Evolutionary conservation across 202 grass and related monocot species (phyloP).

Genomic region (Saccharum hybrid): DNA sequence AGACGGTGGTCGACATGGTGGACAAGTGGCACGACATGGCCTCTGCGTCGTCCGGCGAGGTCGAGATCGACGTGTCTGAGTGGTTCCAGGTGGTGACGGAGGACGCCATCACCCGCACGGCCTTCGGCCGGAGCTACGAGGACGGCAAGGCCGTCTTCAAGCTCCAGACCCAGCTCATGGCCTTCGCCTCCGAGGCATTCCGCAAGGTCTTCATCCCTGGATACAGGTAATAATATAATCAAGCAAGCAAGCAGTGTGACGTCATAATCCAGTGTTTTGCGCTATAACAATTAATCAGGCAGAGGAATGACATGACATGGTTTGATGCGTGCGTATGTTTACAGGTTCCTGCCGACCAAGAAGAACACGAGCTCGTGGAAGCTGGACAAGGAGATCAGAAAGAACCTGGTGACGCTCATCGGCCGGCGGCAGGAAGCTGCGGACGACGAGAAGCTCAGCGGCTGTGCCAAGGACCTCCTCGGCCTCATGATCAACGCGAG

Average conservation of each 20-base stretch:
- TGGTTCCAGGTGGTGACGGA: constrained; percentile 97
- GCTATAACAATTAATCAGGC: background rate
- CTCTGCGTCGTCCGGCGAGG: constrained; percentile 55
- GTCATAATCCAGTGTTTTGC: background rate
- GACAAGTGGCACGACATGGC: constrained; percentile 71
- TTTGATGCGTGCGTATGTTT: background rate
- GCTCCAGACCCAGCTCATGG: constrained; percentile 93
- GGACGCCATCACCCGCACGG: constrained; percentile 92
- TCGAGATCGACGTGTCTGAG: constrained; percentile 97
- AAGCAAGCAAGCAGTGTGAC: background rate
- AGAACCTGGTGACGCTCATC: constrained; percentile 79
- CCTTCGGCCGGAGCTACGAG: constrained; percentile 91
- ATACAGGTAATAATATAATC: constrained; percentile 65
- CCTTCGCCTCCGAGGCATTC: constrained; percentile 86
- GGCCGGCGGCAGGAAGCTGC: constrained; percentile 60
- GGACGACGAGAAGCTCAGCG: constrained; percentile 47
- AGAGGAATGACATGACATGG: background rate
- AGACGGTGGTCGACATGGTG: constrained; percentile 83
- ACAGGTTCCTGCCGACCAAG: constrained; percentile 94
- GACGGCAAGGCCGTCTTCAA: constrained; percentile 90
- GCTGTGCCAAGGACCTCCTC: constrained; percentile 76
- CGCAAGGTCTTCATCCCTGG: constrained; percentile 98
- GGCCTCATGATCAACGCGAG: constrained; percentile 89
- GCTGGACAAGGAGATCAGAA: constrained; percentile 91
- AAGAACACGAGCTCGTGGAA: constrained; percentile 99